These are phyloP conservation scores for Colletotrichum spinosum DNA, from an alignment of 2,329 filamentous ascomycete genomes.

Conservation along the genomic window DNA sequence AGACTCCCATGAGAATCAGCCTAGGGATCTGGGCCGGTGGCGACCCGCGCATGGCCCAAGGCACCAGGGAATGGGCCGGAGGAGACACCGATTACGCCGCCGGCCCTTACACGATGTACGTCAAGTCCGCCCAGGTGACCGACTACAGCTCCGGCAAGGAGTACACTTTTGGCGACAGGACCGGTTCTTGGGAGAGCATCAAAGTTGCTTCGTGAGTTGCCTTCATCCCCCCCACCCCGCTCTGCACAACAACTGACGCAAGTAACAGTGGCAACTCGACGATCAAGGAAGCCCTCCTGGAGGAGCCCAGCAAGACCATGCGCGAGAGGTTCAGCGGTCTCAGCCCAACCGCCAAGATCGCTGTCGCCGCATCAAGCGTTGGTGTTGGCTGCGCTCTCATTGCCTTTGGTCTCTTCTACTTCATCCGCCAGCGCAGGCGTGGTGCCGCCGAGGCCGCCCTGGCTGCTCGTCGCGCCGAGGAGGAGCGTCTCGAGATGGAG, in stretches of 20 bases:
- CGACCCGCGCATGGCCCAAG: slow-evolving; percentile 63
- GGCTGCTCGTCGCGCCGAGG: slow-evolving; percentile 56
- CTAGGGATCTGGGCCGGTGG: slow-evolving; percentile 76
- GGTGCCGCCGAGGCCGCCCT: slow-evolving; percentile 63
- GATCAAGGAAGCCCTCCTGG: slow-evolving; percentile 57
- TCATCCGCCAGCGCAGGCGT: slow-evolving; percentile 64
- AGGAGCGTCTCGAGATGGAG: slow-evolving; percentile 64
- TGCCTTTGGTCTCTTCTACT: slow-evolving; percentile 61
- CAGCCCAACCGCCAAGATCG: slow-evolving; percentile 61
- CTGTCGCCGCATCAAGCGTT: slow-evolving; percentile 62
- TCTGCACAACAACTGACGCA: slow-evolving; percentile 37
- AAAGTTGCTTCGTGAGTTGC: slow-evolving; percentile 51
- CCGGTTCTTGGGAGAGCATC: slow-evolving; percentile 74
- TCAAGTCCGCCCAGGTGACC: slow-evolving; percentile 68
- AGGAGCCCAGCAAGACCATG: slow-evolving; percentile 55
- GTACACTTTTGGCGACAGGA: slow-evolving; percentile 73
- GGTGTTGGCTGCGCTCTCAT: slow-evolving; percentile 57
- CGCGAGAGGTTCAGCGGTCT: slow-evolving; percentile 67
- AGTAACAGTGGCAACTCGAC: slow-evolving; percentile 67
- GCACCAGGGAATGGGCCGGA: slow-evolving; percentile 77
- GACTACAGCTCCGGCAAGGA: slow-evolving; percentile 72
- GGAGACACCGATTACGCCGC: slow-evolving; percentile 74
- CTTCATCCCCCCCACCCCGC: not conserved
- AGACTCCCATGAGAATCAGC: slow-evolving; percentile 80
- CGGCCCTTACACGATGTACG: slow-evolving; percentile 79